phyloP scores from a whole-genome alignment of 2,329 filamentous ascomycete species.

The Stagonosporopsis rhizophila region DNA sequence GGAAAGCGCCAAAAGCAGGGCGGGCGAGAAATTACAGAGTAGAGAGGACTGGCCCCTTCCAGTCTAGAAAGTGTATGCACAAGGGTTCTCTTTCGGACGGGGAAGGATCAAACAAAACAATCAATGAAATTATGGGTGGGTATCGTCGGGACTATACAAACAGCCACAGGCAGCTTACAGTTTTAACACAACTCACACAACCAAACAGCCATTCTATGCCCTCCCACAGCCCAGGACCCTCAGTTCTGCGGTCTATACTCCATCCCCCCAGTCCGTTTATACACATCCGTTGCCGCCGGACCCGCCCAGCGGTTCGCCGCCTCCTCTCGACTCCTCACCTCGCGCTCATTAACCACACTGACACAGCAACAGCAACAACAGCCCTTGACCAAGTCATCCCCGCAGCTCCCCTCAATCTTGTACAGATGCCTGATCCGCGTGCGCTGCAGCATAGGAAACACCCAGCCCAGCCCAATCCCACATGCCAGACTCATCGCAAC shows the following conservation, averaged over 20 bases:
- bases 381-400: slow-evolving; percentile 44
- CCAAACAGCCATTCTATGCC: not conserved
- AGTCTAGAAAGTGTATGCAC: not conserved
- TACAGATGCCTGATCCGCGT: slow-evolving; percentile 53
- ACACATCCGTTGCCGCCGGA: slow-evolving; percentile 44
- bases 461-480: slow-evolving; percentile 48
- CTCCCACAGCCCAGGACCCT: not conserved
- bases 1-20: not conserved
- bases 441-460: slow-evolving; percentile 49
- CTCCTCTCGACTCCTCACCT: slow-evolving; percentile 55
- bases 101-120: not conserved
- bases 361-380: slow-evolving; percentile 54
- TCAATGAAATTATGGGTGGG: not conserved
- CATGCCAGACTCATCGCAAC: slow-evolving; percentile 47
- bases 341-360: slow-evolving; percentile 55
- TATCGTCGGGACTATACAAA: not conserved
- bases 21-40: not conserved
- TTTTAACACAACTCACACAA: not conserved
- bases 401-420: slow-evolving; percentile 50
- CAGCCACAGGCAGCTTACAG: not conserved
- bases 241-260: slow-evolving; percentile 46
- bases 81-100: too few species aligned
- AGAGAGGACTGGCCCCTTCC: not conserved
- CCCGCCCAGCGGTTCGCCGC: slow-evolving; percentile 46
- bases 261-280: slow-evolving; percentile 42